A percentile compares a stretch with the other conserved stretches of the same genome.
phyloP scores from a whole-genome alignment of 345 rosid species.

The Eucalyptus pumila region DNA sequence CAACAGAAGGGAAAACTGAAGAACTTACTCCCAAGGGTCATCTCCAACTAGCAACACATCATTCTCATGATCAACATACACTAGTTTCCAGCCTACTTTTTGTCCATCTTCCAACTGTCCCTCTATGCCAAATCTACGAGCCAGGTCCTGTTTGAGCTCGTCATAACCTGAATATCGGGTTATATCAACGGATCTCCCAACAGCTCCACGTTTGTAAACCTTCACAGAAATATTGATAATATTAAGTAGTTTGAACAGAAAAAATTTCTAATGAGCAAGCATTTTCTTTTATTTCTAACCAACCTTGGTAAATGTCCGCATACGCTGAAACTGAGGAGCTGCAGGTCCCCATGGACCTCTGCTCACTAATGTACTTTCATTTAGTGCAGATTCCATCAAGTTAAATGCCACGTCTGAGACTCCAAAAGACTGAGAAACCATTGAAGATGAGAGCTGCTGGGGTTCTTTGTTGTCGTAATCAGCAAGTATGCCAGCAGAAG shows the following conservation, averaged over 20 bases:
- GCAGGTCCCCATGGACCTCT: conserved; percentile 29
- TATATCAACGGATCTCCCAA: conserved; percentile 70
- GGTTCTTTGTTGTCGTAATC: conserved; percentile 36
- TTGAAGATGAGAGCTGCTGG: conserved; percentile 51
- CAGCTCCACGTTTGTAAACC: conserved; percentile 81
- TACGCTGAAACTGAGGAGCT: conserved; percentile 38
- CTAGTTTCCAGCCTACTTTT: conserved; percentile 73
- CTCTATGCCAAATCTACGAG: conserved; percentile 70
- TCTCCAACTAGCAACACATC: conserved; percentile 74
- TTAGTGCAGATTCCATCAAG: conserved; percentile 42
- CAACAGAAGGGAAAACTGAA: not conserved
- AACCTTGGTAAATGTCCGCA: conserved; percentile 65
- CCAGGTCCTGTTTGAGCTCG: conserved; percentile 62
- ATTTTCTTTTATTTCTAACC: not conserved
- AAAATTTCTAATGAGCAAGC: not conserved
- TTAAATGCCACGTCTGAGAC: conserved; percentile 45
- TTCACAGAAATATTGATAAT: not conserved
- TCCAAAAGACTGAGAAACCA: conserved; percentile 60
- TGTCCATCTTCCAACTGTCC: conserved; percentile 64
- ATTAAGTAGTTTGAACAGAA: not conserved
- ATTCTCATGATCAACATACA: conserved; percentile 63
- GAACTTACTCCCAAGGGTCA: conserved; percentile 79
- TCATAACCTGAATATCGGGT: conserved; percentile 59
- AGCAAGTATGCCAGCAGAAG: conserved; percentile 26
- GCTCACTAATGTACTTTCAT: conserved; percentile 28